These are phyloP conservation scores for Leishmania tarentolae DNA, from an alignment of 208 protist species.

Conservation along the genomic window DNA sequence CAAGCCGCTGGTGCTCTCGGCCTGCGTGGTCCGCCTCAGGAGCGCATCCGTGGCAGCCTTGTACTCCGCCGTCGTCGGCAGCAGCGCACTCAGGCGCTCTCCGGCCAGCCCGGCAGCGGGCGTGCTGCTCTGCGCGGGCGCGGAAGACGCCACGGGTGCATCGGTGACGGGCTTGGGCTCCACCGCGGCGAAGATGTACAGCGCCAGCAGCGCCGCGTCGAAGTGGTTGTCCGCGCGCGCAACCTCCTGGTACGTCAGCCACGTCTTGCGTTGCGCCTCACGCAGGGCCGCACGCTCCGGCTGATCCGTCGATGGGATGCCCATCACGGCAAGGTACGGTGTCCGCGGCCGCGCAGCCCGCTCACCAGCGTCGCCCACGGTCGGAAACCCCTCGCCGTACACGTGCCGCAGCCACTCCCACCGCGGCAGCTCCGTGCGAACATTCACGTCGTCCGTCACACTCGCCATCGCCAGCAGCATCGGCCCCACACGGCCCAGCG, in stretches of 20 bases:
- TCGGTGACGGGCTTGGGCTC: neutral
- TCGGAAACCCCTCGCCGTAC: conserved; percentile 7
- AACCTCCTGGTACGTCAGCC: conserved; percentile 43
- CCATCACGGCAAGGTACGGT: conserved; percentile 37
- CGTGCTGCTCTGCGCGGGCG: neutral
- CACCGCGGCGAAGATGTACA: conserved; percentile 32
- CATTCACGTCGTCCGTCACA: conserved; percentile 27
- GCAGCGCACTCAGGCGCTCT: neutral
- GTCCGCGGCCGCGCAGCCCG: neutral
- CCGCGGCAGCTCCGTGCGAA: conserved; percentile 6
- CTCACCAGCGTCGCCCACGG: neutral
- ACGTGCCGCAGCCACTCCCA: conserved; percentile 26
- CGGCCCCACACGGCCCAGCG: conserved; percentile 28
- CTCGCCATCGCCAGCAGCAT: conserved; percentile 36
- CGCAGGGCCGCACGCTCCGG: conserved; percentile 23
- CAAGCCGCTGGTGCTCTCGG: neutral
- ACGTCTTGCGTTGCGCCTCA: conserved; percentile 44
- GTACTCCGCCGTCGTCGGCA: conserved; percentile 4
- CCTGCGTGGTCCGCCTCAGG: neutral
- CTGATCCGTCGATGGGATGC: conserved; percentile 50
- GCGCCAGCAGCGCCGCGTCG: conserved; percentile 25
- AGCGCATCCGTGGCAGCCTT: neutral
- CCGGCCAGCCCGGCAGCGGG: neutral
- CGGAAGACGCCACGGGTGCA: neutral
- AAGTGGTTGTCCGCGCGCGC: conserved; percentile 42